These are phyloP conservation scores for Ogataea pini DNA, from an alignment of 805 yeast species.

Conservation along the genomic window DNA sequence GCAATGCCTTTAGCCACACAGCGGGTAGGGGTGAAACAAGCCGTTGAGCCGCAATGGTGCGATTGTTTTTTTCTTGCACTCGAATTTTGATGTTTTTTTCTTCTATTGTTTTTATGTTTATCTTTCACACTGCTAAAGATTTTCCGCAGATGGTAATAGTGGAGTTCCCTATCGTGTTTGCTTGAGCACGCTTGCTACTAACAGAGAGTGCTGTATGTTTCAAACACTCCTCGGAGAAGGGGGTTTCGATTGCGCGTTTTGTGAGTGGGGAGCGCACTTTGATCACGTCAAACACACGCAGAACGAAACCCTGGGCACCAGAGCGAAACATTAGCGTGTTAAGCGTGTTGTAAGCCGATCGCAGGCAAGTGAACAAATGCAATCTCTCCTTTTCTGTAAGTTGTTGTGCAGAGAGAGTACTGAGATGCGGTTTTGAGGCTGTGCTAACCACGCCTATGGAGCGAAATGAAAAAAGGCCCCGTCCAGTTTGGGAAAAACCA, in stretches of 20 bases:
- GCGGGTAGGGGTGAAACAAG: neutral
- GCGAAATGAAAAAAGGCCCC: neutral
- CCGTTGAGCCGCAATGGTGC: neutral
- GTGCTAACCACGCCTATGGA: neutral
- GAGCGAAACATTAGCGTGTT: neutral
- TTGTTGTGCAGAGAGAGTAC: too few relatives aligned
- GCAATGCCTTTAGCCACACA: constrained; percentile 1
- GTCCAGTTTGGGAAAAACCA: neutral
- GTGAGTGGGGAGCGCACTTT: neutral
- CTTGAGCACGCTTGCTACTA: too few relatives aligned
- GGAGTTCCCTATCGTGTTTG: too few relatives aligned
- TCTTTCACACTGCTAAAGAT: too few relatives aligned
- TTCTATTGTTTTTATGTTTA: too few relatives aligned
- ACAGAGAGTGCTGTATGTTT: too few relatives aligned
- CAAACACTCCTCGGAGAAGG: too few relatives aligned
- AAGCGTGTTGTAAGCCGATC: neutral
- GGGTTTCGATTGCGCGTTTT: neutral
- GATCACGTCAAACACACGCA: neutral
- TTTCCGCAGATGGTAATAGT: too few relatives aligned
- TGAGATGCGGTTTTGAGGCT: neutral
- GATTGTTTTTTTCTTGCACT: neutral
- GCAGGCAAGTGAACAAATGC: neutral
- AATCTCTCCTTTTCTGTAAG: too few relatives aligned
- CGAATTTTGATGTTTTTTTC: neutral
- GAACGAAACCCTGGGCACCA: neutral